phyloP scores from a whole-genome alignment of 352 stramenopile genomes.

The Globisporangium paddicum region DNA sequence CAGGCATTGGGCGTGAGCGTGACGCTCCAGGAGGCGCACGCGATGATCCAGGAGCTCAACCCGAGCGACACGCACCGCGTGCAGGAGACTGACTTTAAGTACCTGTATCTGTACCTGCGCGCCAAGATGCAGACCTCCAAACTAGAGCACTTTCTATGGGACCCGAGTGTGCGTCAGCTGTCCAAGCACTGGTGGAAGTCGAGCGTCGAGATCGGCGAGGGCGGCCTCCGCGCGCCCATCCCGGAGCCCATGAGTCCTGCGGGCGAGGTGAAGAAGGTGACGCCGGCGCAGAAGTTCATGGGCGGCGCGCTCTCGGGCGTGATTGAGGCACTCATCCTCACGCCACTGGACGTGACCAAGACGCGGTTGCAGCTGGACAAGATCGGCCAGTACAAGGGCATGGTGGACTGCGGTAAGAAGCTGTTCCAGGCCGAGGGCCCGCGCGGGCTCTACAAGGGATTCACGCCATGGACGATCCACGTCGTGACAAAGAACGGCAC shows the following conservation, averaged over 20 bases:
- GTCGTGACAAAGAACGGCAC: constrained; percentile 89
- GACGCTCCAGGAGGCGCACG: constrained; percentile 66
- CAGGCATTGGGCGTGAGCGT: constrained; percentile 58
- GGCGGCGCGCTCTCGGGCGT: constrained; percentile 82
- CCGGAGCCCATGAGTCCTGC: constrained; percentile 24
- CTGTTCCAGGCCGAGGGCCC: constrained; percentile 73
- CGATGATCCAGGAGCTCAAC: constrained; percentile 76
- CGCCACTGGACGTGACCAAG: constrained; percentile 87
- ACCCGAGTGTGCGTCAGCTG: constrained; percentile 75
- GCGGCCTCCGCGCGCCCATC: constrained; percentile 58
- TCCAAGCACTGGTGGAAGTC: constrained; percentile 87
- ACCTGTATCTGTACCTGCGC: constrained; percentile 75
- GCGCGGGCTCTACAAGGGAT: constrained; percentile 83
- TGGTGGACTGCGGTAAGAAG: constrained; percentile 83
- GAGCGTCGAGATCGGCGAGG: constrained; percentile 78
- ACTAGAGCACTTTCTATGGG: constrained; percentile 76
- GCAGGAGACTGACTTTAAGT: constrained; percentile 78
- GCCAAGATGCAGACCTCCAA: constrained; percentile 67
- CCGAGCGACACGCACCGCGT: constrained; percentile 58
- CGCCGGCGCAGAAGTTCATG: constrained; percentile 70
- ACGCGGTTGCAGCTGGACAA: constrained; percentile 88
- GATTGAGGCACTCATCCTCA: constrained; percentile 82
- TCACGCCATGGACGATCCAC: constrained; percentile 87
- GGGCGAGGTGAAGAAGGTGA: constrained; percentile 62
- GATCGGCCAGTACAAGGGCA: constrained; percentile 79